A percentile compares a stretch with the other conserved stretches of the same genome.
Conservation (phyloP, 2,329 filamentous ascomycete species). For the Rachicladosporium sp. region DNA sequence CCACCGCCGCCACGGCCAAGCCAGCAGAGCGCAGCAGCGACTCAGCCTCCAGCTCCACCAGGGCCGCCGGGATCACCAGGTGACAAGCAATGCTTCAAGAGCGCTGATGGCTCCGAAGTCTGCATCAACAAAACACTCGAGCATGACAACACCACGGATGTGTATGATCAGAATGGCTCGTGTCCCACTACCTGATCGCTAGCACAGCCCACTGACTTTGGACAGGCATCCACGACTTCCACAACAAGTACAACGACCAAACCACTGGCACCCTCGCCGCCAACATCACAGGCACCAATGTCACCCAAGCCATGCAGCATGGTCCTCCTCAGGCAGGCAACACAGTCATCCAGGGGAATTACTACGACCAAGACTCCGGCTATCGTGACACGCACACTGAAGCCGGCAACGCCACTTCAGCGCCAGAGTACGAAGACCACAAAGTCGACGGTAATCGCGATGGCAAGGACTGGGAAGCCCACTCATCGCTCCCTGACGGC, state of each 20-base stretch:
- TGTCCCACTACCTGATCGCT: background rate
- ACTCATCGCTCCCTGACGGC: background rate
- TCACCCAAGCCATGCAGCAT: background rate
- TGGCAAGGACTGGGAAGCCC: background rate
- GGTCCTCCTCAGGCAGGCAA: background rate
- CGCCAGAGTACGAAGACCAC: conserved; percentile 1
- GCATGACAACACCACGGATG: background rate
- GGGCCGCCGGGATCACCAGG: too few species aligned
- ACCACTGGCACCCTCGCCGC: background rate
- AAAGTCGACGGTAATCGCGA: conserved; percentile 1
- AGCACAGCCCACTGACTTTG: background rate
- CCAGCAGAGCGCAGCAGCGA: too few species aligned
- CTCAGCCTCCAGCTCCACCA: too few species aligned
- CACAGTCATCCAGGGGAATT: background rate
- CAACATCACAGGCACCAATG: conserved; percentile 1
- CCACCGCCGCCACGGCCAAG: too few species aligned
- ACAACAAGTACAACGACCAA: conserved; percentile 4
- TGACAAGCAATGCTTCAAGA: conserved; percentile 1
- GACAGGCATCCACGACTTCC: conserved; percentile 5
- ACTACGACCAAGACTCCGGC: background rate
- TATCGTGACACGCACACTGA: conserved; percentile 1
- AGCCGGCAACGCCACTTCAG: conserved; percentile 1
- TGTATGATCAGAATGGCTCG: conserved; percentile 1
- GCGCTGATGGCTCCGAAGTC: background rate
- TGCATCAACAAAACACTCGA: background rate